Base-by-base conservation (phyloP, 1,139 yeast species). In the Taphrina flavorubra region DNA sequence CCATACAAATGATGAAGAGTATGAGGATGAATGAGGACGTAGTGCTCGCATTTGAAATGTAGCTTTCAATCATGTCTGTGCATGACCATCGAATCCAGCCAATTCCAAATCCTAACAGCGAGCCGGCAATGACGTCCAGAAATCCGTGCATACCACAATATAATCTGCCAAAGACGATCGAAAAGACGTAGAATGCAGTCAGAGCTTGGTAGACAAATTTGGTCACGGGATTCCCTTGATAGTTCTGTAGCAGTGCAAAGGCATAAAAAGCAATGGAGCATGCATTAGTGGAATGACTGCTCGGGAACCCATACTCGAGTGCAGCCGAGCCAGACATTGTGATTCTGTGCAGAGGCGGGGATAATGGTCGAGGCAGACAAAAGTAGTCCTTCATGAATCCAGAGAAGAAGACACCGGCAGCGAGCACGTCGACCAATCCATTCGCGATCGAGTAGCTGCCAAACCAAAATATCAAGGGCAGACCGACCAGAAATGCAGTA, bases 131-230 rank as follows among this genome's bases (percentile, higher is more conserved):
- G 5, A 94, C 81, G 77, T 94, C 99, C 36, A 61, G 37, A 39
- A 65, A 85, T 1, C 99, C 99, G 78, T 94, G 99, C 99, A 94
- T 94, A 5, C 99, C 99, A 77, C 97, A 92, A 78, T 94, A 94
- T 7, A 94, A 77, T 69, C 99, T 81, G 39, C 99, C 99, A 72
- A 86, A 78, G 0, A 90, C 85, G 72, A 94, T 81, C 11, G 95
- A 86, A 36, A 81, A 71, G 75, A 87, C 88, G 76, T 92, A 92
- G 16, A 84, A 57, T 1, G 78, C 63, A 46, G 78, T 73, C 14
- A 77, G 58, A 1, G 73, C 65, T 65, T 74, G 73, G 36, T 70
- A 72, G 16, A 62, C 67, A 61, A 72, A 34, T 16, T 49, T 58
- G 18, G 51, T 37, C 13, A 34, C 37, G 5, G 59, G 51, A 10